Percentiles rank a stretch among this genome's conserved stretches.
These are phyloP conservation scores for Ogataea hybrid DNA, from an alignment of 1,139 yeast genomes.

Conservation along the genomic window DNA sequence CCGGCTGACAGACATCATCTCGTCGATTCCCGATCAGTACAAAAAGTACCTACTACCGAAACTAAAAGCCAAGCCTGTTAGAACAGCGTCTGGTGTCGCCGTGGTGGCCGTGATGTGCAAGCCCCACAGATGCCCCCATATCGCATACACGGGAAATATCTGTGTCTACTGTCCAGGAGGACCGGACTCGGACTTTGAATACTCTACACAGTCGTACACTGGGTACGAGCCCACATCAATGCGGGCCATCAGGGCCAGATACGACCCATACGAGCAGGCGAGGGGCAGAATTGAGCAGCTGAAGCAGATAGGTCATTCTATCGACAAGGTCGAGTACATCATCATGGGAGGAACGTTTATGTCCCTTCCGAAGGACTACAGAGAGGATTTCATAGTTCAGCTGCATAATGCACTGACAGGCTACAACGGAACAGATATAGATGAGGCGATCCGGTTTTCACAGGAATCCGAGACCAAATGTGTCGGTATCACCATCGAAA, in stretches of 20 bases:
- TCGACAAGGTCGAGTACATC: slow-evolving; percentile 95
- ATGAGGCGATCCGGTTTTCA: slow-evolving; percentile 86
- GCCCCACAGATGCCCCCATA: slow-evolving; percentile 99
- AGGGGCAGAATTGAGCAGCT: slow-evolving; percentile 96
- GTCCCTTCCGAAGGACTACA: slow-evolving; percentile 86
- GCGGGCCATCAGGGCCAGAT: slow-evolving; percentile 97
- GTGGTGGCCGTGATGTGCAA: slow-evolving; percentile 99
- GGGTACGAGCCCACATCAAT: slow-evolving; percentile 99
- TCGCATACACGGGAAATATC: slow-evolving; percentile 96
- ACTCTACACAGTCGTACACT: slow-evolving; percentile 95
- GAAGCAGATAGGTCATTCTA: slow-evolving; percentile 92
- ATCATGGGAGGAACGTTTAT: slow-evolving; percentile 99
- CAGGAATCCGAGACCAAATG: slow-evolving; percentile 96
- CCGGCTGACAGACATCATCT: slow-evolving; percentile 87
- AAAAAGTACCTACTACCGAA: slow-evolving; percentile 89
- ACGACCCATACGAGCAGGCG: slow-evolving; percentile 98
- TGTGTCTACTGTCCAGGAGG: slow-evolving; percentile 99
- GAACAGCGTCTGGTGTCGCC: slow-evolving; percentile 98
- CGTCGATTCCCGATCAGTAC: slow-evolving; percentile 94
- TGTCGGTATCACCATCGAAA: slow-evolving; percentile 97
- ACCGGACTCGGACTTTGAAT: slow-evolving; percentile 97
- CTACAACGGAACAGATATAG: slow-evolving; percentile 80
- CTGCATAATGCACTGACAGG: slow-evolving; percentile 96
- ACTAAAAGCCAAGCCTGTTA: slow-evolving; percentile 93
- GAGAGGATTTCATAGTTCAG: slow-evolving; percentile 85